A percentile compares a stretch with the other conserved stretches of the same genome.
phyloP scores from a whole-genome alignment of 495 filamentous ascomycete genomes.

The Articulospora tetracladia region DNA sequence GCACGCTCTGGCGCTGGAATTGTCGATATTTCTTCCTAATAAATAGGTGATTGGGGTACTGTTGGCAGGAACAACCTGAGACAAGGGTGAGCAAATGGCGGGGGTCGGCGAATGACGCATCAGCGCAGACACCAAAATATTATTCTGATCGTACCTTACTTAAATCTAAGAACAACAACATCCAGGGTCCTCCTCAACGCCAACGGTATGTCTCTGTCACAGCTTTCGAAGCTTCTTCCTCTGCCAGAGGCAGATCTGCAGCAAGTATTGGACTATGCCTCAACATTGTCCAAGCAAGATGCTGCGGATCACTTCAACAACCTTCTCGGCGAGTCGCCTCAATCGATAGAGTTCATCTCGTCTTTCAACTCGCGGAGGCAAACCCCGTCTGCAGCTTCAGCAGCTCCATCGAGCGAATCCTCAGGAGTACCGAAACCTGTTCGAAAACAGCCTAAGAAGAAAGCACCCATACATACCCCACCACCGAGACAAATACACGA shows the following conservation, averaged over 20 bases:
- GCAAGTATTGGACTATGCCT: constrained; percentile 77
- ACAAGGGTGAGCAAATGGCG: not conserved
- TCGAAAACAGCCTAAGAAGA: constrained; percentile 23
- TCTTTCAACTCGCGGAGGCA: constrained; percentile 77
- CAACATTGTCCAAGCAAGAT: constrained; percentile 62
- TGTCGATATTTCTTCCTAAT: too few relatives aligned
- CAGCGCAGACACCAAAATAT: constrained; percentile 1
- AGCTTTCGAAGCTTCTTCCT: constrained; percentile 73
- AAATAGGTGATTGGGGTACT: too few relatives aligned
- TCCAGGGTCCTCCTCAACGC: not conserved
- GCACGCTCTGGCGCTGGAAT: too few relatives aligned
- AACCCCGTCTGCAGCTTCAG: constrained; percentile 23
- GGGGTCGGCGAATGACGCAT: constrained; percentile 8
- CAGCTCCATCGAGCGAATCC: not conserved
- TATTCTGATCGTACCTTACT: not conserved
- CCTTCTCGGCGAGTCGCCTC: constrained; percentile 81
- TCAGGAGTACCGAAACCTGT: constrained; percentile 22
- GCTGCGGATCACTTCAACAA: constrained; percentile 82
- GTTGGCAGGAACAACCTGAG: not conserved
- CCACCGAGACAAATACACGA: constrained; percentile 24
- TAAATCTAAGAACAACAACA: not conserved
- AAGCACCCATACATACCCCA: constrained; percentile 27
- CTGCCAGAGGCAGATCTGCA: constrained; percentile 78
- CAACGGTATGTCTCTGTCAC: constrained; percentile 53
- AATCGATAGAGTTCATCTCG: constrained; percentile 86